Percentiles rank a stretch among this genome's conserved stretches.
Evolutionary conservation across 2,329 filamentous ascomycete genomes (phyloP).

Genomic region (Monilinia vaccinii-corymbosi): DNA sequence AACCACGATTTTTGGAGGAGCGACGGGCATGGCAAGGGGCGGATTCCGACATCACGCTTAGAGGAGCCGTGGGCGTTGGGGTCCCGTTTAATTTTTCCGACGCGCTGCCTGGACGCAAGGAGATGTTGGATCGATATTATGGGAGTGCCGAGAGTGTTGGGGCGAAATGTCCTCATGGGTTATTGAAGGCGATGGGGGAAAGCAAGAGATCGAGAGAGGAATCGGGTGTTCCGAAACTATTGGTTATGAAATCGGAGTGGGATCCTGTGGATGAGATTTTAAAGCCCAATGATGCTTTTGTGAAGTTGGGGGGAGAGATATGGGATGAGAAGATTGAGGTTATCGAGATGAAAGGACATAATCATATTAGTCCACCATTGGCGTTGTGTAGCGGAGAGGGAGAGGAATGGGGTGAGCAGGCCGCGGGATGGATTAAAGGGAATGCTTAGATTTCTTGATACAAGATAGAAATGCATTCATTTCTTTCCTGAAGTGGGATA

Average conservation of each 20-base stretch:
- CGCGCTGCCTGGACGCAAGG: slow-evolving; percentile 2
- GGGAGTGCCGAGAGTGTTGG: slow-evolving; percentile 11
- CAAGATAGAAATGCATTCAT: no score
- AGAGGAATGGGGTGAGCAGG: slow-evolving; percentile 26
- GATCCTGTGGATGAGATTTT: slow-evolving; percentile 28
- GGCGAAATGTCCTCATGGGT: slow-evolving; percentile 17
- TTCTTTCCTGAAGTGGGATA: neutral
- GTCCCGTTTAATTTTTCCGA: slow-evolving; percentile 22
- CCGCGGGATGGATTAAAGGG: slow-evolving; percentile 23
- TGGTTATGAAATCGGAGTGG: slow-evolving; percentile 22
- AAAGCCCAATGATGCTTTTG: slow-evolving; percentile 22
- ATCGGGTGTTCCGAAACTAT: slow-evolving; percentile 16
- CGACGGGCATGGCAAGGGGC: slow-evolving; percentile 13
- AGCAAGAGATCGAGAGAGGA: slow-evolving; percentile 17
- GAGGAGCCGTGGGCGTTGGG: slow-evolving; percentile 19
- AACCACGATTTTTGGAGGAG: slow-evolving; percentile 16
- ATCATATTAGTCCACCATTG: slow-evolving; percentile 26
- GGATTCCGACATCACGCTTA: slow-evolving; percentile 14
- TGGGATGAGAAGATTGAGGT: slow-evolving; percentile 21
- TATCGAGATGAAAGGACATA: slow-evolving; percentile 22
- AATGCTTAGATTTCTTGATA: neutral
- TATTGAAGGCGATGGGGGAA: slow-evolving; percentile 16
- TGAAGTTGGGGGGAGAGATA: slow-evolving; percentile 17
- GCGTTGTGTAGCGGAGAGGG: slow-evolving; percentile 23
- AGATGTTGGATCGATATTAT: slow-evolving; percentile 20